Percentiles rank a stretch among this genome's conserved stretches.
phyloP scores from a whole-genome alignment of 1,139 yeast genomes.

The Torulaspora pretoriensis region DNA sequence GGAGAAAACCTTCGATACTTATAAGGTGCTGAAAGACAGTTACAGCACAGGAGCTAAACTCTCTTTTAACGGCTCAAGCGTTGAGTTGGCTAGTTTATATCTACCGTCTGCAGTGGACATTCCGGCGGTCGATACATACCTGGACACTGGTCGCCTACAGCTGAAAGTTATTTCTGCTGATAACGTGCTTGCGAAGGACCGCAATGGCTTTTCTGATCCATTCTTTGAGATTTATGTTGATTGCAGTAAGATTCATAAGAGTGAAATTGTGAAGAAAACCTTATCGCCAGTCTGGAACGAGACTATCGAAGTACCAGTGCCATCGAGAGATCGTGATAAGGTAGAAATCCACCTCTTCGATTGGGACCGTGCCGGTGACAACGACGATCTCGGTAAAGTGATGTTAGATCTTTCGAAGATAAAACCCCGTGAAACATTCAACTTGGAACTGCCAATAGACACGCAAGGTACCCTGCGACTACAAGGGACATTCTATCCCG shows the following conservation, averaged over 20 bases:
- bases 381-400: constrained; percentile 55
- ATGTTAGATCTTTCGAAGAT: constrained; percentile 48
- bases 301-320: constrained; percentile 50
- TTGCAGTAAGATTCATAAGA: constrained; percentile 51
- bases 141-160: constrained; percentile 61
- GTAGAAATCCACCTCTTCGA: constrained; percentile 54
- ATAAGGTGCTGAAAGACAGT: constrained; percentile 50
- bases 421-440: constrained; percentile 44
- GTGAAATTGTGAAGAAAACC: constrained; percentile 61
- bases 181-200: constrained; percentile 53
- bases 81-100: constrained; percentile 53
- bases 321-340: constrained; percentile 56
- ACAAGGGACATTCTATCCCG: constrained; percentile 56
- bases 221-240: constrained; percentile 50
- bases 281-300: constrained; percentile 71
- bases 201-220: constrained; percentile 76
- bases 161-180: constrained; percentile 55
- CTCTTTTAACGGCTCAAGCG: constrained; percentile 42
- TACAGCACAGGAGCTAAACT: constrained; percentile 46
- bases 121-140: constrained; percentile 55
- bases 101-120: constrained; percentile 54
- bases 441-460: constrained; percentile 47
- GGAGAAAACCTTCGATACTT: constrained; percentile 49
- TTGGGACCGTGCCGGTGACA: constrained; percentile 74
- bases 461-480: constrained; percentile 59